phyloP scores from a whole-genome alignment of 768 basidiomycete species.

The Albatrellus ellisii region DNA sequence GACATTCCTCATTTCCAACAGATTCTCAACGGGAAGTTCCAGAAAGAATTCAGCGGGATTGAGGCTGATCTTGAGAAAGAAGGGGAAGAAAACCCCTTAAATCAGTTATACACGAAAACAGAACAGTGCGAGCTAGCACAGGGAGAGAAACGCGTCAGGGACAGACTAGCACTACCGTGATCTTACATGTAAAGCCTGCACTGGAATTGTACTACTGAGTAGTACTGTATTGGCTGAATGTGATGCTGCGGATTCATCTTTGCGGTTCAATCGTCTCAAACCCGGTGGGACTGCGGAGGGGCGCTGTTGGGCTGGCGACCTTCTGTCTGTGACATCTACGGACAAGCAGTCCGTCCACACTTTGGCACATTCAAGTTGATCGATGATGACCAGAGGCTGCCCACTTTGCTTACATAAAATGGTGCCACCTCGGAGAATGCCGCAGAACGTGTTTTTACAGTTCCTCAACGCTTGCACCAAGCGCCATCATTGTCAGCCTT shows the following conservation, averaged over 20 bases:
- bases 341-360: too few species aligned
- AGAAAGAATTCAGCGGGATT: constrained; percentile 37
- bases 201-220: too few species aligned
- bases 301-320: too few species aligned
- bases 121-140: constrained; percentile 40
- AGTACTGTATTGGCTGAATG: too few species aligned
- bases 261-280: too few species aligned
- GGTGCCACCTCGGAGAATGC: background rate
- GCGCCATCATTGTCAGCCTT: background rate
- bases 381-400: too few species aligned
- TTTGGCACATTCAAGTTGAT: too few species aligned
- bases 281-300: too few species aligned
- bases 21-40: constrained; percentile 50
- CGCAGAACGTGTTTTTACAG: background rate
- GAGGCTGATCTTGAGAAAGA: constrained; percentile 45
- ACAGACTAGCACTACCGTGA: constrained; percentile 29
- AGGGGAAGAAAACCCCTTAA: constrained; percentile 38
- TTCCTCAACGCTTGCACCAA: background rate
- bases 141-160: constrained; percentile 46
- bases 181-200: background rate
- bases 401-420: background rate
- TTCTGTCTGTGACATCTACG: too few species aligned
- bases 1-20: constrained; percentile 13
- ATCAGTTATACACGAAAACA: constrained; percentile 35
- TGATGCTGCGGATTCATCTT: too few species aligned